These are phyloP conservation scores for Orbilia oligospora DNA, from an alignment of 2,329 filamentous ascomycete genomes.

Conservation along the genomic window DNA sequence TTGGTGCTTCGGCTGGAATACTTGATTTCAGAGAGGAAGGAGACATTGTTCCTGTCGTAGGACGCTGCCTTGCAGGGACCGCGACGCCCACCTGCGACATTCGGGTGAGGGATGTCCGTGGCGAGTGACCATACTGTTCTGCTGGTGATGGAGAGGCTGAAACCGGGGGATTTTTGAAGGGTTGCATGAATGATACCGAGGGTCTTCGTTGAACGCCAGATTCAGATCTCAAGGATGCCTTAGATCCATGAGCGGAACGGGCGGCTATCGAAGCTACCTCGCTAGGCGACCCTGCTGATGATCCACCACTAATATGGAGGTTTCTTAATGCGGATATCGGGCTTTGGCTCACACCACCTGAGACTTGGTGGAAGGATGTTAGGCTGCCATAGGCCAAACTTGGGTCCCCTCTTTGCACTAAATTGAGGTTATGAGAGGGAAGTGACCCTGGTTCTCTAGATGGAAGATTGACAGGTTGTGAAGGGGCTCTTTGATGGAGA, in stretches of 20 bases:
- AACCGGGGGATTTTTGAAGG: conserved; percentile 96
- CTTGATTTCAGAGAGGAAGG: conserved; percentile 70
- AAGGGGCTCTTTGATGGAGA: conserved; percentile 71
- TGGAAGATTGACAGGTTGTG: conserved; percentile 63
- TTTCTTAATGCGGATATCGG: conserved; percentile 84
- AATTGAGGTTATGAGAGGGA: conserved; percentile 73
- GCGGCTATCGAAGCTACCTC: conserved; percentile 70
- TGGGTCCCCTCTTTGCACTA: conserved; percentile 72
- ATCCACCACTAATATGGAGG: conserved; percentile 72
- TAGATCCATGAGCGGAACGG: conserved; percentile 69
- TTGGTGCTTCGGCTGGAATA: conserved; percentile 74
- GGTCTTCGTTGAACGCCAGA: conserved; percentile 77
- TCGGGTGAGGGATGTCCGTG: conserved; percentile 70
- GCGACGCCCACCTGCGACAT: conserved; percentile 64
- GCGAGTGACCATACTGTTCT: conserved; percentile 71
- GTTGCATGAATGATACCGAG: conserved; percentile 86
- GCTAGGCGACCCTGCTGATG: conserved; percentile 71
- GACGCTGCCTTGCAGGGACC: conserved; percentile 67
- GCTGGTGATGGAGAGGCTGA: conserved; percentile 82
- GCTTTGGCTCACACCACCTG: conserved; percentile 82
- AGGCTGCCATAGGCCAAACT: conserved; percentile 90
- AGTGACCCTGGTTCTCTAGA: conserved; percentile 79
- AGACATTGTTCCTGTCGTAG: conserved; percentile 66
- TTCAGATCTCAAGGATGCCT: conserved; percentile 70
- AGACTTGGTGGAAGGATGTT: conserved; percentile 87